These are phyloP conservation scores for Diaporthe eres DNA, from an alignment of 2,329 filamentous ascomycete species.

Conservation along the genomic window DNA sequence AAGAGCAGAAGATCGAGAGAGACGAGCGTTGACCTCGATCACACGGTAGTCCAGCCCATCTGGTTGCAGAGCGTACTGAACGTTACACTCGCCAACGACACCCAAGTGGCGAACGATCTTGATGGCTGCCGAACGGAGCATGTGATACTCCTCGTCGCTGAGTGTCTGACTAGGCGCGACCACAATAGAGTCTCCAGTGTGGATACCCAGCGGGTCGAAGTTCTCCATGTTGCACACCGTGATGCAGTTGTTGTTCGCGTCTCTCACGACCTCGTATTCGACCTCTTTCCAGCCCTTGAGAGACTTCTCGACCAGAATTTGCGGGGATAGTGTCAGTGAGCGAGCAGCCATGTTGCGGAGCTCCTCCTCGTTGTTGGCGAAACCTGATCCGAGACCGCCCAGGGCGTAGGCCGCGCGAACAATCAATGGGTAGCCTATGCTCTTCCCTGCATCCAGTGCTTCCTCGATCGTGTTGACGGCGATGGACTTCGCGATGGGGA, in stretches of 20 bases:
- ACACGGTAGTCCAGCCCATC: slow-evolving; percentile 98
- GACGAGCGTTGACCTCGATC: slow-evolving; percentile 97
- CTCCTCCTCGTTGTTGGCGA: slow-evolving; percentile 94
- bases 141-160: slow-evolving; percentile 98
- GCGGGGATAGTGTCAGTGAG: slow-evolving; percentile 92
- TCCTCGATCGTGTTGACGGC: slow-evolving; percentile 93
- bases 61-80: slow-evolving; percentile 97
- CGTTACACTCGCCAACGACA: slow-evolving; percentile 98
- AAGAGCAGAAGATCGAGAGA: slow-evolving; percentile 94
- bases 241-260: slow-evolving; percentile 97
- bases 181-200: slow-evolving; percentile 98
- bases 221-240: slow-evolving; percentile 99
- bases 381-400: slow-evolving; percentile 95
- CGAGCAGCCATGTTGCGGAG: slow-evolving; percentile 93
- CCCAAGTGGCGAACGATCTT: slow-evolving; percentile 98
- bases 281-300: slow-evolving; percentile 99
- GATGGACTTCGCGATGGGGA: slow-evolving; percentile 96
- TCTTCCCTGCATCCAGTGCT: slow-evolving; percentile 87
- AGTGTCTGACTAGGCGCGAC: slow-evolving; percentile 97
- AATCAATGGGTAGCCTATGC: slow-evolving; percentile 96
- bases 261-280: slow-evolving; percentile 97
- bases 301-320: slow-evolving; percentile 98
- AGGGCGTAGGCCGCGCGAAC: slow-evolving; percentile 97
- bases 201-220: slow-evolving; percentile 97
- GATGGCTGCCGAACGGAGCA: slow-evolving; percentile 96